Evolutionary conservation across 1,284 basidiomycete genomes (phyloP), one percentile per base, ranked within the genome.

Genomic region (Trametes pubescens): DNA sequence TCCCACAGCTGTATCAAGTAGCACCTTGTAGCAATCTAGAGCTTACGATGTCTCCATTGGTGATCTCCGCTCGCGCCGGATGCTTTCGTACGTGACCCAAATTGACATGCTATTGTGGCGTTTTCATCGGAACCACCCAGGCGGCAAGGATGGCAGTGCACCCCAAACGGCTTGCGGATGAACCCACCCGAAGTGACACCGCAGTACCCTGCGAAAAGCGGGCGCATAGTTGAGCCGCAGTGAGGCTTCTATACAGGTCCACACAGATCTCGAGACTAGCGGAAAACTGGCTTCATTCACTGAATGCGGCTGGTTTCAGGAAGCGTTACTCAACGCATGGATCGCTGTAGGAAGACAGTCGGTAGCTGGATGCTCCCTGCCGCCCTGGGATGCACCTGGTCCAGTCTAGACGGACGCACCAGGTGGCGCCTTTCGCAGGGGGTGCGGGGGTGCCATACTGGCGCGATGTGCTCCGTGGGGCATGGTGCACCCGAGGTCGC

Each of bases 11-110:
- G 52, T 43, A 54, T 43, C 37, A 9, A 26, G 24, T 54, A 40
- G 51, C 51, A 43, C 8, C 21, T 18, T 54, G 49, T 51, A 51
- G 32, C 49, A 4, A 51, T 34, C 49, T 51, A 51, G 49, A 51
- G 22, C 18, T 35, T 13, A 37, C 11, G 24, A 18, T 52, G 51
- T 38, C 38, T 52, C 24, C 37, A 54, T 54, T 40, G 13, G 24
- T 51, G 1, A 13, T 14, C 22, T 29, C 52, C 52, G 24, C 37
- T 16, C 18, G 22, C 14, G 52, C 6, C 37, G 51, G 34, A 38
- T 16, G 49, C 29, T 34, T 32, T 51, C 29, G 49, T 34, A 47
- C 44, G 44, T 47, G 44, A 24, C 22, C 14, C 13, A 13, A 14
- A 26, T 26, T 48, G 47, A 48, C 22, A 16, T 11, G 32, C 10